phyloP scores from a whole-genome alignment of 108 stramenopile species.

The Cyclotella atomus region DNA sequence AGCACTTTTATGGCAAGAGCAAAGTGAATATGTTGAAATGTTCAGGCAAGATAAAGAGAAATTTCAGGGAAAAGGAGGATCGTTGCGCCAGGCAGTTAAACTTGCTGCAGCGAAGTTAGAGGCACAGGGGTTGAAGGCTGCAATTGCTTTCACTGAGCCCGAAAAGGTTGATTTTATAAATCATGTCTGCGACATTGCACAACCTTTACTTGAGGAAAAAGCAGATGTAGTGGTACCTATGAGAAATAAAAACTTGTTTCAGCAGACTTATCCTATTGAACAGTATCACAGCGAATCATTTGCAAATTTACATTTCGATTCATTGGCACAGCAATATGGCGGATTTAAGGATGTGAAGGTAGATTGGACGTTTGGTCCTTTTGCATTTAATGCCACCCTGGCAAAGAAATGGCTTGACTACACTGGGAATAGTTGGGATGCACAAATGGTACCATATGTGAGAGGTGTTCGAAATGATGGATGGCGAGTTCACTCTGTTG shows the following conservation, averaged over 20 bases:
- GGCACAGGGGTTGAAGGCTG: slow-evolving; percentile 6
- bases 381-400: slow-evolving; percentile 47
- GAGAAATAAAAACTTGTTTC: slow-evolving; percentile 46
- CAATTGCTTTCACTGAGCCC: slow-evolving; percentile 61
- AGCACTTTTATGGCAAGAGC: not conserved
- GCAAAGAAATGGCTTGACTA: slow-evolving; percentile 50
- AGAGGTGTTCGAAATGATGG: slow-evolving; percentile 29
- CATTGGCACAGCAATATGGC: slow-evolving; percentile 32
- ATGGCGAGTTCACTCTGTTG: slow-evolving; percentile 40
- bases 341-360: slow-evolving; percentile 26
- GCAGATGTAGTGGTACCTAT: slow-evolving; percentile 55
- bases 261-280: slow-evolving; percentile 65
- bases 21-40: slow-evolving; percentile 23
- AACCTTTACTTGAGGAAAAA: slow-evolving; percentile 10
- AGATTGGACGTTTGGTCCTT: slow-evolving; percentile 70
- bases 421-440: slow-evolving; percentile 63
- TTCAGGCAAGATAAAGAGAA: slow-evolving; percentile 36
- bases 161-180: slow-evolving; percentile 64
- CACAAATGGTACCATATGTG: slow-evolving; percentile 63
- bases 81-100: slow-evolving; percentile 55
- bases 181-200: slow-evolving; percentile 16
- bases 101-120: slow-evolving; percentile 17
- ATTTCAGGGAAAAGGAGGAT: slow-evolving; percentile 60
- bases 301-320: slow-evolving; percentile 60
- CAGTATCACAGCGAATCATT: slow-evolving; percentile 71